A percentile compares a stretch with the other conserved stretches of the same genome.
Evolutionary conservation across 192 early-diverging fungal genomes (phyloP).

Genomic region (Coemansia sp.): DNA sequence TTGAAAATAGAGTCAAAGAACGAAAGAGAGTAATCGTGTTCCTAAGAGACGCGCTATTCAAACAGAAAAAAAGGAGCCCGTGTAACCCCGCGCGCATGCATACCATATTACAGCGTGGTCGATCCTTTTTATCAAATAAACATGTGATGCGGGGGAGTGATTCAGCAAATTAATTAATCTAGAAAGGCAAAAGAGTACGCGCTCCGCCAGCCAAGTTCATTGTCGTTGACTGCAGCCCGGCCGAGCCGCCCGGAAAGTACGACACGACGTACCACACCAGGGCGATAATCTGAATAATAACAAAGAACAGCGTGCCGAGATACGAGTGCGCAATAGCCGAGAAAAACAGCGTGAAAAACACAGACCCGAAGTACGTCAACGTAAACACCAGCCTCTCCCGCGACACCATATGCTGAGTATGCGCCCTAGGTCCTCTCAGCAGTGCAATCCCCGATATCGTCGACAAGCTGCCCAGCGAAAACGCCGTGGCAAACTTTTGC

Average conservation of each 20-base stretch:
- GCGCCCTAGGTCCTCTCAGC: conserved; percentile 77
- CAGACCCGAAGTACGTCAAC: conserved; percentile 72
- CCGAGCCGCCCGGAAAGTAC: conserved; percentile 75
- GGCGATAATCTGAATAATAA: conserved; percentile 75
- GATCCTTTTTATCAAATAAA: background rate
- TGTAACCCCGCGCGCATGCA: background rate
- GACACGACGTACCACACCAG: conserved; percentile 82
- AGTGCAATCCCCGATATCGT: conserved; percentile 62
- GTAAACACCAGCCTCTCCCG: conserved; percentile 81
- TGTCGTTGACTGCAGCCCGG: conserved; percentile 59
- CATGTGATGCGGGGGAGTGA: background rate
- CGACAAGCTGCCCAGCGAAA: conserved; percentile 66
- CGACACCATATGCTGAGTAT: conserved; percentile 77
- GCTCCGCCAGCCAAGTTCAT: conserved; percentile 43
- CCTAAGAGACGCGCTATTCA: background rate
- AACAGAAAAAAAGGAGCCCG: background rate
- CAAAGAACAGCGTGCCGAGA: conserved; percentile 75
- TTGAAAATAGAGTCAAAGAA: background rate
- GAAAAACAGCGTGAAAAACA: conserved; percentile 83
- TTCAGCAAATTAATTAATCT: background rate
- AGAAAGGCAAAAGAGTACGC: conserved; percentile 47
- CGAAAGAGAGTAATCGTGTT: background rate
- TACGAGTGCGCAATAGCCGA: conserved; percentile 70
- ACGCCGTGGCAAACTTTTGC: conserved; percentile 77
- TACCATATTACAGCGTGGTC: background rate